Evolutionary conservation across 176 grass and related monocot species (phyloP), one percentile per base, ranked within the genome.

Genomic region (Otatea glauca): DNA sequence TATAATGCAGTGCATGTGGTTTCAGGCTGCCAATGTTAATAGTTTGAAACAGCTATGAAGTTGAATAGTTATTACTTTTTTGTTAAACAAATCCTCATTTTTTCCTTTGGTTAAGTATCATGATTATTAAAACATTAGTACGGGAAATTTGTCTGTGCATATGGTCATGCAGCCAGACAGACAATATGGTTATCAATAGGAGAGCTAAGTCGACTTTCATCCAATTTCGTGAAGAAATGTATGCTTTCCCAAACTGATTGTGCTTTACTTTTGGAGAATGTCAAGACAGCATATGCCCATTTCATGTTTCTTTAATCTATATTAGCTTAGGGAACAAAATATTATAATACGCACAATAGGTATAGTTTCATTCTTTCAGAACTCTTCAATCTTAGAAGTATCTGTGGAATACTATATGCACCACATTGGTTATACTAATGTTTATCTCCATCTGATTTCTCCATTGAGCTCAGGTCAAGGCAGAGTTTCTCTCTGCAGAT

Each of bases 401-500:
- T 51, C 15, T 51, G 15, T 18, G 4, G 49, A 51, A 51, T 15
- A 51, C 5, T 51, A 51, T 51, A 51, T 54, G 14, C 50, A 18
- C 21, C 4, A 10, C 27, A 43, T 4, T 83, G 9, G 37, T 66
- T 83, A 66, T 1, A 32, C 60, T 32, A 35, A 29, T 68, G 10
- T 21, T 48, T 56, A 32, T 81, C 63, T 56, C 11, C 35, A 48
- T 78, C 76, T 69, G 17, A 78, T 70, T 51, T 65, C 27, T 74
- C 58, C 29, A 7, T 68, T 77, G 80, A 88, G 25, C 39, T 78
- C 74, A 98, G 93, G 93, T 98, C 24, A 94, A 87, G 74, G 81
- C 85, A 74, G 93, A 96, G 42, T 89, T 95, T 83, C 68, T 94
- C 20, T 90, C 96, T 64, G 67, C 86, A 70, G 65, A 84, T 43